Conservation (phyloP, 805 yeast genomes). For the Schizosaccharomyces japonicus region DNA sequence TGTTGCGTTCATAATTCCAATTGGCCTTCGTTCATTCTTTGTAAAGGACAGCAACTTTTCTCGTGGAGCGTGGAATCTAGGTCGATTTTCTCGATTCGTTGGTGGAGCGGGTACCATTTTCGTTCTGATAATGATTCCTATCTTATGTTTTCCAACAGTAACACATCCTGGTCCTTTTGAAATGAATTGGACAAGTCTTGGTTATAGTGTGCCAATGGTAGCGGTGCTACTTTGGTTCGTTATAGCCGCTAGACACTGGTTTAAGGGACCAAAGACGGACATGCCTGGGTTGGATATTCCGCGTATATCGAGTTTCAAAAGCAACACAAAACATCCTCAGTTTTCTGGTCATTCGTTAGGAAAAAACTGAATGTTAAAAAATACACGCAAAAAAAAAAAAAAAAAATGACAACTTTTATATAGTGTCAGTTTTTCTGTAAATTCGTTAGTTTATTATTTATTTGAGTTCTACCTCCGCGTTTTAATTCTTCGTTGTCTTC, state of each 20-base stretch:
- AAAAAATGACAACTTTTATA: too few relatives aligned
- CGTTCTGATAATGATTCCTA: constrained; percentile 33
- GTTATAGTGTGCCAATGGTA: not conserved
- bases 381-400: too few relatives aligned
- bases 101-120: constrained; percentile 26
- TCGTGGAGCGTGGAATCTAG: constrained; percentile 48
- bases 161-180: not conserved
- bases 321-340: too few relatives aligned
- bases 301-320: too few relatives aligned
- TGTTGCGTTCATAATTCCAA: constrained; percentile 43
- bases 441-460: too few relatives aligned
- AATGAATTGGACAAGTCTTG: constrained; percentile 4
- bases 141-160: constrained; percentile 25
- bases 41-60: constrained; percentile 25
- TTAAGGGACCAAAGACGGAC: constrained; percentile 4
- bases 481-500: too few relatives aligned
- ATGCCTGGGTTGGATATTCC: too few relatives aligned
- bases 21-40: constrained; percentile 29
- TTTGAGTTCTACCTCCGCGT: too few relatives aligned
- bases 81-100: constrained; percentile 24
- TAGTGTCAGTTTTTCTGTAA: too few relatives aligned
- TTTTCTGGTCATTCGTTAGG: too few relatives aligned
- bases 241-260: constrained; percentile 1
- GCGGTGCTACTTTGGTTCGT: not conserved
- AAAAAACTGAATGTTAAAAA: too few relatives aligned